phyloP scores from a whole-genome alignment of 108 stramenopile genomes.

The Skeletonema potamos region DNA sequence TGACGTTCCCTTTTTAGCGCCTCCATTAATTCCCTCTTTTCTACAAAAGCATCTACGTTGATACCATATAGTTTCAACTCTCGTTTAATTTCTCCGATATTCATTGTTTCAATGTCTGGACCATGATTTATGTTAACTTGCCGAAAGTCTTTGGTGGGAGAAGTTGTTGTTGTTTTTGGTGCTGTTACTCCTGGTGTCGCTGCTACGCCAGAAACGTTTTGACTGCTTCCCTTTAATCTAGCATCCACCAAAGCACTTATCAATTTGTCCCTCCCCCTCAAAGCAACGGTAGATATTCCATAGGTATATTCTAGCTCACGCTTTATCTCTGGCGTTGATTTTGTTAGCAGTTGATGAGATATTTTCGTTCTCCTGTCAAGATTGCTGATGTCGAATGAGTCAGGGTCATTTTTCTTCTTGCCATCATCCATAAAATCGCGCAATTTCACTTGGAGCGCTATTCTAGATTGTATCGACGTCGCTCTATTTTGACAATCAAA shows the following conservation, averaged over 20 bases:
- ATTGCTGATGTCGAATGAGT: conserved; percentile 16
- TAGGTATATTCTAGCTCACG: conserved; percentile 32
- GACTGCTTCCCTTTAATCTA: conserved; percentile 10
- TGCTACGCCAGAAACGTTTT: not conserved
- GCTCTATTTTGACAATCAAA: not conserved
- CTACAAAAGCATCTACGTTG: conserved; percentile 7
- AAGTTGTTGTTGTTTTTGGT: not conserved
- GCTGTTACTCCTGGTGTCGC: not conserved
- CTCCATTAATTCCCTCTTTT: conserved; percentile 11
- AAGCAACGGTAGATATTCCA: conserved; percentile 20
- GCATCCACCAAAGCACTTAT: conserved; percentile 24
- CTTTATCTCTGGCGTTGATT: conserved; percentile 35
- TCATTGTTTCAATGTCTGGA: conserved; percentile 29
- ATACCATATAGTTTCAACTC: conserved; percentile 33
- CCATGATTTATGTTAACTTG: conserved; percentile 15
- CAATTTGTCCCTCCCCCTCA: conserved; percentile 25
- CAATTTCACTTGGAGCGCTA: not conserved
- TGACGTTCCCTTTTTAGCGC: conserved; percentile 14
- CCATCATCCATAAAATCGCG: conserved; percentile 34
- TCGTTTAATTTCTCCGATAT: conserved; percentile 31
- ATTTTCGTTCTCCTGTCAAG: conserved; percentile 18
- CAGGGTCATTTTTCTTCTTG: conserved; percentile 1
- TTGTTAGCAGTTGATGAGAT: conserved; percentile 16
- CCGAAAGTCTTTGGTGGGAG: not conserved
- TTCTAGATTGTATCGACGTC: not conserved